Conservation (phyloP, 148 eudicot species). For the Polygonum maritimum region DNA sequence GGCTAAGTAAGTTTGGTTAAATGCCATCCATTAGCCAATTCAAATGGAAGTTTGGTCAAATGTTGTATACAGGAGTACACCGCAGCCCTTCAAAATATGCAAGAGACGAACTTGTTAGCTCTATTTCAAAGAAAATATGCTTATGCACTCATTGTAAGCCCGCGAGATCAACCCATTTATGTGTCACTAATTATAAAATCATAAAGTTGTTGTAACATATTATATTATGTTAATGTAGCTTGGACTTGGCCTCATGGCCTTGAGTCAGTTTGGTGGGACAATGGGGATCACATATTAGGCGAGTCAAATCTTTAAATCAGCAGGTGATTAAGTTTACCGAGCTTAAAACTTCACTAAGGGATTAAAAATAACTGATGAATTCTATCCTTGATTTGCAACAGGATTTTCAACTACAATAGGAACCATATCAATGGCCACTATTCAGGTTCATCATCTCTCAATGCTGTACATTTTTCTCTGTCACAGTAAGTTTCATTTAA, state of each 20-base stretch:
- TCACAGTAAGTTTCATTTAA: not conserved
- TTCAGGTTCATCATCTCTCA: constrained; percentile 31
- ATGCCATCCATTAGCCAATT: too few relatives aligned
- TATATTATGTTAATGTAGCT: constrained; percentile 23
- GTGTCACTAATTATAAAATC: not conserved
- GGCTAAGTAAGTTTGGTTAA: too few relatives aligned
- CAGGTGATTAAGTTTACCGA: constrained; percentile 26
- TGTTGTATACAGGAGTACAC: constrained; percentile 19
- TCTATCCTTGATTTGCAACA: constrained; percentile 12
- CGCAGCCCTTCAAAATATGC: constrained; percentile 15
- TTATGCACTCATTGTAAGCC: constrained; percentile 31
- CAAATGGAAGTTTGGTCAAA: too few relatives aligned
- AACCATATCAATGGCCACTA: constrained; percentile 42
- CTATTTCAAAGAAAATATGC: constrained; percentile 31
- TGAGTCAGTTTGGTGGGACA: constrained; percentile 41
- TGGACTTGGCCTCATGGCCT: constrained; percentile 46
- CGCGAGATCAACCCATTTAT: not conserved
- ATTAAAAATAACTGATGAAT: not conserved
- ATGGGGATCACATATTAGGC: constrained; percentile 41
- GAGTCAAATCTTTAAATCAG: constrained; percentile 34
- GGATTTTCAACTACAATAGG: constrained; percentile 48
- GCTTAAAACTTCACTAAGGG: not conserved
- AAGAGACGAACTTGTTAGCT: constrained; percentile 17
- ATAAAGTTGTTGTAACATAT: not conserved
- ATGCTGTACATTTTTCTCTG: not conserved